phyloP scores from a whole-genome alignment of 306 rosid genomes.

The Oxytropis ochrocephala region DNA sequence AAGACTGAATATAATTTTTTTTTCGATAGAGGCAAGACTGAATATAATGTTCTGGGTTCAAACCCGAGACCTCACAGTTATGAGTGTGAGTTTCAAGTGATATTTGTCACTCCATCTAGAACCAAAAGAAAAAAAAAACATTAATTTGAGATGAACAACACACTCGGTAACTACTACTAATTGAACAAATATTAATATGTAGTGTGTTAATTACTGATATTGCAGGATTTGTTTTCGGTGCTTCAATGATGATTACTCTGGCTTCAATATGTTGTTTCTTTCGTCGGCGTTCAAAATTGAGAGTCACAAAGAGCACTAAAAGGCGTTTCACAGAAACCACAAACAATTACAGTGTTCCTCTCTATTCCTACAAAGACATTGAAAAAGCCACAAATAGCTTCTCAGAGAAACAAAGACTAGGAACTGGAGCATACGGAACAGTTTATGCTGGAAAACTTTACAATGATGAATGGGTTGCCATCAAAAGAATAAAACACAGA shows the following conservation, averaged over 20 bases:
- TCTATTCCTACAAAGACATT: constrained; percentile 70
- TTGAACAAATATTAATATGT: background rate
- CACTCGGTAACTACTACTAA: background rate
- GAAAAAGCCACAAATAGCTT: constrained; percentile 77
- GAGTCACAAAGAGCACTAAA: constrained; percentile 55
- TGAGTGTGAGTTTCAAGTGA: too few relatives aligned
- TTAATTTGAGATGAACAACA: background rate
- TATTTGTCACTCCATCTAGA: too few relatives aligned
- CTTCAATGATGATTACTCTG: constrained; percentile 33
- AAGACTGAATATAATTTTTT: too few relatives aligned
- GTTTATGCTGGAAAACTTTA: constrained; percentile 80
- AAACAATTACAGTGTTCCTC: constrained; percentile 51
- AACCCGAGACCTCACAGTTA: too few relatives aligned
- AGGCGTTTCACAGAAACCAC: constrained; percentile 79
- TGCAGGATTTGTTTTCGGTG: constrained; percentile 55
- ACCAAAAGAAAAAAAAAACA: too few relatives aligned
- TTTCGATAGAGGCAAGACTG: too few relatives aligned
- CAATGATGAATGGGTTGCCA: constrained; percentile 68
- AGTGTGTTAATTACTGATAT: background rate
- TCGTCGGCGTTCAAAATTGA: constrained; percentile 49
- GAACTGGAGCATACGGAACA: constrained; percentile 88
- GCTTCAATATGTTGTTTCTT: constrained; percentile 50
- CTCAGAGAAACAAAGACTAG: constrained; percentile 72
- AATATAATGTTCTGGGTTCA: too few relatives aligned
- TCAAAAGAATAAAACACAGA: constrained; percentile 64